Conservation (phyloP, 1,284 basidiomycete species). For the Malassezia caprae region DNA sequence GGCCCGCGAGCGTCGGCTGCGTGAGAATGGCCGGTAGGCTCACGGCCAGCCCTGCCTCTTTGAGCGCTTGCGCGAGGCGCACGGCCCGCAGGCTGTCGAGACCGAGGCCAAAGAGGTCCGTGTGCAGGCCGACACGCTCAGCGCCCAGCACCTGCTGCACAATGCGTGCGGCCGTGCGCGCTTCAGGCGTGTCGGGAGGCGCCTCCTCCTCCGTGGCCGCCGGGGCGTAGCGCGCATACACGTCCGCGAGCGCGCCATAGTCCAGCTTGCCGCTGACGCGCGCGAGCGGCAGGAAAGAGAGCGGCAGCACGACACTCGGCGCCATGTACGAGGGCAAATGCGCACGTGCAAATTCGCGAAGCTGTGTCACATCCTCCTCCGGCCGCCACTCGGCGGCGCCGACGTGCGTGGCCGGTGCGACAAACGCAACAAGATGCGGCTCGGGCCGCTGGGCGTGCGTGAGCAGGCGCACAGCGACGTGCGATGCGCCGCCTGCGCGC, state of each 20-base stretch:
- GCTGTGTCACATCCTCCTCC: slow-evolving; percentile 9
- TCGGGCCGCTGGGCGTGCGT: slow-evolving; percentile 21
- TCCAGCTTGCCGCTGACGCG: slow-evolving; percentile 37
- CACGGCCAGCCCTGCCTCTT: slow-evolving; percentile 17
- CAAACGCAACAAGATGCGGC: slow-evolving; percentile 28
- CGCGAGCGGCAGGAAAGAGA: slow-evolving; percentile 29
- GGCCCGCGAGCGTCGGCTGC: slow-evolving; percentile 24
- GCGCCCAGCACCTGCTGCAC: background rate
- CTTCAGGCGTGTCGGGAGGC: slow-evolving; percentile 1
- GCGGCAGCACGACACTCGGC: slow-evolving; percentile 28
- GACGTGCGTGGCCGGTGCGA: slow-evolving; percentile 8
- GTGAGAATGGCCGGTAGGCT: slow-evolving; percentile 25
- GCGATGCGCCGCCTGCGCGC: slow-evolving; percentile 12
- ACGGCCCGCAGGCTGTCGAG: slow-evolving; percentile 40
- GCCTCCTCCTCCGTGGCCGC: background rate
- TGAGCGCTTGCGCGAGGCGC: slow-evolving; percentile 25
- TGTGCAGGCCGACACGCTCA: slow-evolving; percentile 1
- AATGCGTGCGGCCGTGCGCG: slow-evolving; percentile 18
- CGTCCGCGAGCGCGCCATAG: slow-evolving; percentile 16
- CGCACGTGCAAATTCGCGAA: slow-evolving; percentile 18
- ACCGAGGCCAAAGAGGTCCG: slow-evolving; percentile 32
- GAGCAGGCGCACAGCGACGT: slow-evolving; percentile 22
- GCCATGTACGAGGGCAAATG: slow-evolving; percentile 38
- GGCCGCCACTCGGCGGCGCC: slow-evolving; percentile 4
- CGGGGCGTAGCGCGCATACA: slow-evolving; percentile 16